Evolutionary conservation across 768 basidiomycete species (phyloP).

Genomic region (Paxillus ammoniavirescens): DNA sequence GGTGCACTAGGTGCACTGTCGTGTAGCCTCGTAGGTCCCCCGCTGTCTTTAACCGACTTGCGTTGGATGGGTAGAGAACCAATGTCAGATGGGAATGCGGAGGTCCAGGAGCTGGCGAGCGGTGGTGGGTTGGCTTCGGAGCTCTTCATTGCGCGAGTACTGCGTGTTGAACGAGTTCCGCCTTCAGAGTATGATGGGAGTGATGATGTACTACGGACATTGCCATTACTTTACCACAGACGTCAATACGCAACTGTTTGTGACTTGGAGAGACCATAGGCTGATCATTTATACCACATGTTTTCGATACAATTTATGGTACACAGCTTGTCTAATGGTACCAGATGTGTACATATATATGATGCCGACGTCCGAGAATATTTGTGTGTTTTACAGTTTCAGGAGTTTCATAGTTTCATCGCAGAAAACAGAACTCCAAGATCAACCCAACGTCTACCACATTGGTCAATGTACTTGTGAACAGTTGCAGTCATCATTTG

Average conservation of each 20-base stretch:
- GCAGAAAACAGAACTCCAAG: slow-evolving; percentile 77
- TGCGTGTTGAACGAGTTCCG: slow-evolving; percentile 51
- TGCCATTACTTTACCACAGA: slow-evolving; percentile 66
- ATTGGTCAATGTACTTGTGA: slow-evolving; percentile 80
- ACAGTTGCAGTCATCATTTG: slow-evolving; percentile 53
- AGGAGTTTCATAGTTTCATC: slow-evolving; percentile 54
- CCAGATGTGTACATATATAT: background rate
- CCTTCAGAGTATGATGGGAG: slow-evolving; percentile 19
- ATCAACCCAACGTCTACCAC: slow-evolving; percentile 89
- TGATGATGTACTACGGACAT: slow-evolving; percentile 27
- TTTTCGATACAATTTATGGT: slow-evolving; percentile 1
- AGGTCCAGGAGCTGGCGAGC: slow-evolving; percentile 20
- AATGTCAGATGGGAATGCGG: slow-evolving; percentile 8
- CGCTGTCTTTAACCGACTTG: slow-evolving; percentile 62
- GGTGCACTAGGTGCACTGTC: slow-evolving; percentile 68
- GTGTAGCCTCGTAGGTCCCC: slow-evolving; percentile 61
- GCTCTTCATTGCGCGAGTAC: slow-evolving; percentile 80
- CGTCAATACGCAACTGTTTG: slow-evolving; percentile 55
- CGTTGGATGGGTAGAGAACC: slow-evolving; percentile 30
- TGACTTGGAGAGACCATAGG: slow-evolving; percentile 19
- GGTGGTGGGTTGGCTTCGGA: slow-evolving; percentile 51
- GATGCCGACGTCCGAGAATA: background rate
- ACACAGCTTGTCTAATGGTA: slow-evolving; percentile 10
- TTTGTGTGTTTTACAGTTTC: background rate
- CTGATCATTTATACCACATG: background rate